Conservation (phyloP, 495 filamentous ascomycete species). For the Tuber melanosporum region DNA sequence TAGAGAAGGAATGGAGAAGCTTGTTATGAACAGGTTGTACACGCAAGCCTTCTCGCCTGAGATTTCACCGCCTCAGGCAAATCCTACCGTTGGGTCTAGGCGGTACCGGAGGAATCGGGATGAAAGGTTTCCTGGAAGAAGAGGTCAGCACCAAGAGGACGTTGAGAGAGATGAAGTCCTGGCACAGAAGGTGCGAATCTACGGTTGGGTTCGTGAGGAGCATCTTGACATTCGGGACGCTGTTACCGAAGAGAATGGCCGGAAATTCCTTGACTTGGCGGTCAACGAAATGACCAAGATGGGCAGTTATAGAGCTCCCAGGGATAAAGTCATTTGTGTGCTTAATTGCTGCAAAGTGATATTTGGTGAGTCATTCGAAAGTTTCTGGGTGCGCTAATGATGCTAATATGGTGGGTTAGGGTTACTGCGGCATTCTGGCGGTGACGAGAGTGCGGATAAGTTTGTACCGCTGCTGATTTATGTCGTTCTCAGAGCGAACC, state of each 20-base stretch:
- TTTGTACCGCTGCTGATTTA: constrained; percentile 96
- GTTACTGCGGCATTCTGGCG: constrained; percentile 83
- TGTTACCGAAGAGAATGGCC: constrained; percentile 72
- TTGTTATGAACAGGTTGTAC: constrained; percentile 98
- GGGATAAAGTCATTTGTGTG: constrained; percentile 97
- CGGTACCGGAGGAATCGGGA: constrained; percentile 86
- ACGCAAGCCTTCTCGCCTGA: constrained; percentile 89
- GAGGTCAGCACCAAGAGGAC: constrained; percentile 96
- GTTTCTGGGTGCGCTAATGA: not conserved
- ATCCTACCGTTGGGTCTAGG: constrained; percentile 66
- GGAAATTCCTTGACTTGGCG: constrained; percentile 78
- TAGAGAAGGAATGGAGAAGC: constrained; percentile 97
- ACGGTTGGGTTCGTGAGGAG: constrained; percentile 87
- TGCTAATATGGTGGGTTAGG: constrained; percentile 47
- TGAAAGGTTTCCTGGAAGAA: constrained; percentile 65
- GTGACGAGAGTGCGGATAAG: constrained; percentile 89
- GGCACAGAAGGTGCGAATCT: constrained; percentile 92
- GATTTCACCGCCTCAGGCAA: constrained; percentile 73
- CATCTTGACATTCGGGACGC: constrained; percentile 78
- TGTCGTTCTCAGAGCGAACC: constrained; percentile 87
- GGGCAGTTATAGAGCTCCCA: constrained; percentile 85
- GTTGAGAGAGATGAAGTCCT: constrained; percentile 93
- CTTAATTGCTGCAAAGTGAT: constrained; percentile 99
- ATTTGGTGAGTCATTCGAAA: constrained; percentile 59
- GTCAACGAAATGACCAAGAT: constrained; percentile 93